Conservation (phyloP, 1,284 basidiomycete species). For the Ganoderma lingzhi region DNA sequence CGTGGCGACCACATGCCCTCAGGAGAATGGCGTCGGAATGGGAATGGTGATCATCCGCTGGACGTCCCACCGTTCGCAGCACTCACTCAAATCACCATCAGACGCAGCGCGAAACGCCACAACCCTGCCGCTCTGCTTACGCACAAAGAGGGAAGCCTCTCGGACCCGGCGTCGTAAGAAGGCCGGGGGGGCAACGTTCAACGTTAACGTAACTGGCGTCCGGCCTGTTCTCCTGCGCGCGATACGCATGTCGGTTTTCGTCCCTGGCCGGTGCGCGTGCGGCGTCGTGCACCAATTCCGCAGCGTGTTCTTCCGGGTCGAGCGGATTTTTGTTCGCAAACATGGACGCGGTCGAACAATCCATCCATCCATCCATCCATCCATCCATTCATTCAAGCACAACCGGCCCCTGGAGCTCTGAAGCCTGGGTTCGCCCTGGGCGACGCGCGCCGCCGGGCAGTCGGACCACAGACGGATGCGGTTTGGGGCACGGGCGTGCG, state of each 20-base stretch:
- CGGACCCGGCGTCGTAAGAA: constrained; percentile 1
- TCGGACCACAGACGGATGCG: constrained; percentile 1
- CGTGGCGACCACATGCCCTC: background rate
- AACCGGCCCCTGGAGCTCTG: background rate
- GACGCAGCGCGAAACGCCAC: background rate
- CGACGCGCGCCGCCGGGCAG: background rate
- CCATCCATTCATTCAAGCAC: background rate
- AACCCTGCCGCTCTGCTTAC: background rate
- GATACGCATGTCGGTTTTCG: background rate
- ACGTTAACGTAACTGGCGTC: background rate
- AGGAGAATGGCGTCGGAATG: background rate
- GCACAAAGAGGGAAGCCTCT: background rate
- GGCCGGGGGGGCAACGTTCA: background rate
- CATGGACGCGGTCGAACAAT: background rate
- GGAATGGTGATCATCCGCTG: background rate
- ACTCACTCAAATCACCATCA: background rate
- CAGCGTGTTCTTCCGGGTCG: background rate
- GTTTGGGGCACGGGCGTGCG: background rate
- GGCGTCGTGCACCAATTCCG: background rate
- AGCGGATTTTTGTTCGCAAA: constrained; percentile 2
- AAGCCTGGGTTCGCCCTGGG: no score
- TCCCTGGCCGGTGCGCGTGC: background rate
- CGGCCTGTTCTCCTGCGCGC: background rate
- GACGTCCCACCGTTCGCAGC: background rate
- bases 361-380: background rate